phyloP scores from a whole-genome alignment of 495 filamentous ascomycete genomes.

The Hapsidospora chrysogenum region DNA sequence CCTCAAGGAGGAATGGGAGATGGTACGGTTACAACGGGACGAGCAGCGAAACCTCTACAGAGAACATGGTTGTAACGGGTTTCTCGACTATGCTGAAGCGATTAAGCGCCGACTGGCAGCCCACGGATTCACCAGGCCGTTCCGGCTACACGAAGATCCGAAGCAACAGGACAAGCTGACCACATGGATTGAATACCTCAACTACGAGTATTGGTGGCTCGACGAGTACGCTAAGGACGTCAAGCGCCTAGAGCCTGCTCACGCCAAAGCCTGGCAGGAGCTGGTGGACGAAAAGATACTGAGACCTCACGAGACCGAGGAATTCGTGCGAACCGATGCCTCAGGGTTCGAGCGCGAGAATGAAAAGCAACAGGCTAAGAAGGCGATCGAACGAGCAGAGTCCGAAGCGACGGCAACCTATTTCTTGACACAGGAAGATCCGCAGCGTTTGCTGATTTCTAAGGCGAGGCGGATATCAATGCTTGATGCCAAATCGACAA shows the following conservation, averaged over 20 bases:
- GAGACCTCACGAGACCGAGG: background rate
- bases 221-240: slow-evolving; percentile 1
- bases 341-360: background rate
- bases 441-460: no score
- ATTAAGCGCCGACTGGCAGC: slow-evolving; percentile 4
- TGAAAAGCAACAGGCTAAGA: background rate
- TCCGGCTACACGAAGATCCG: slow-evolving; percentile 8
- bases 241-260: background rate
- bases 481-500: no score
- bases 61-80: background rate
- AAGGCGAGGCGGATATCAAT: no score
- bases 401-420: background rate
- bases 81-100: slow-evolving; percentile 5
- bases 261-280: background rate
- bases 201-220: slow-evolving; percentile 6
- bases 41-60: no score
- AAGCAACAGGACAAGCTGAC: slow-evolving; percentile 11
- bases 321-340: background rate
- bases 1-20: no score
- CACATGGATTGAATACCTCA: slow-evolving; percentile 16
- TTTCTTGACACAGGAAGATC: background rate
- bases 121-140: slow-evolving; percentile 7
- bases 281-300: background rate
- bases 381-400: background rate
- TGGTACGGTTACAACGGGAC: no score